Evolutionary conservation across 306 rosid genomes (phyloP).

Genomic region (Malus orientalis): DNA sequence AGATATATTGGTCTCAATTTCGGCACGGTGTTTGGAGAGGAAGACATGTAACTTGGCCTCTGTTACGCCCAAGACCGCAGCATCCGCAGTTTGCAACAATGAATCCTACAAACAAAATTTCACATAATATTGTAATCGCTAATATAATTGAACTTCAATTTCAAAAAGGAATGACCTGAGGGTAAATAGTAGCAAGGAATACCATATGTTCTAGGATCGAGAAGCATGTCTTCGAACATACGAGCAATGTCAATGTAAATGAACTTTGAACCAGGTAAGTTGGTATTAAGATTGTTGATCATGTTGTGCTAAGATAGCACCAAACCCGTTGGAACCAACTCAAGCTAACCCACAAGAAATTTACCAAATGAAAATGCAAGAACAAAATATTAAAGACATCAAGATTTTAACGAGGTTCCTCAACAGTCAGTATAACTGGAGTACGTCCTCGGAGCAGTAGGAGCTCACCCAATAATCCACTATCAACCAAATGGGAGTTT

Average conservation of each 20-base stretch:
- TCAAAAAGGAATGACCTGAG: neutral
- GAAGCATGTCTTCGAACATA: slow-evolving; percentile 57
- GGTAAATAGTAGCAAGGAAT: neutral
- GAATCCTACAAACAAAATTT: slow-evolving; percentile 35
- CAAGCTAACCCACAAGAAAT: too few species aligned
- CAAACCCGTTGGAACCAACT: too few species aligned
- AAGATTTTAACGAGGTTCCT: too few species aligned
- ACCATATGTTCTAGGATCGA: slow-evolving; percentile 60
- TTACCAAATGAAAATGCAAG: too few species aligned
- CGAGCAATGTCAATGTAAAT: slow-evolving; percentile 38
- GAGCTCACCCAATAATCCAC: too few species aligned
- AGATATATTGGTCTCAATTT: slow-evolving; percentile 55
- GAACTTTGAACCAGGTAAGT: slow-evolving; percentile 64
- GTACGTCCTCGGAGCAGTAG: too few species aligned
- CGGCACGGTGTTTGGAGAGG: slow-evolving; percentile 76
- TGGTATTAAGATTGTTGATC: slow-evolving; percentile 40
- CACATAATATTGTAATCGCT: neutral
- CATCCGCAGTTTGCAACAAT: slow-evolving; percentile 57
- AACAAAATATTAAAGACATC: too few species aligned
- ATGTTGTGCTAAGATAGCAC: too few species aligned
- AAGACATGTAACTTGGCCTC: slow-evolving; percentile 85
- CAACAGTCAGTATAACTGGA: too few species aligned
- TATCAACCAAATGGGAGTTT: too few species aligned
- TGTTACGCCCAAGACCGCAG: slow-evolving; percentile 84
- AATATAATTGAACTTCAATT: neutral